Evolutionary conservation across 2,329 filamentous ascomycete genomes (phyloP), one percentile per base, ranked within the genome.

Genomic region (Botrytis squamosa): DNA sequence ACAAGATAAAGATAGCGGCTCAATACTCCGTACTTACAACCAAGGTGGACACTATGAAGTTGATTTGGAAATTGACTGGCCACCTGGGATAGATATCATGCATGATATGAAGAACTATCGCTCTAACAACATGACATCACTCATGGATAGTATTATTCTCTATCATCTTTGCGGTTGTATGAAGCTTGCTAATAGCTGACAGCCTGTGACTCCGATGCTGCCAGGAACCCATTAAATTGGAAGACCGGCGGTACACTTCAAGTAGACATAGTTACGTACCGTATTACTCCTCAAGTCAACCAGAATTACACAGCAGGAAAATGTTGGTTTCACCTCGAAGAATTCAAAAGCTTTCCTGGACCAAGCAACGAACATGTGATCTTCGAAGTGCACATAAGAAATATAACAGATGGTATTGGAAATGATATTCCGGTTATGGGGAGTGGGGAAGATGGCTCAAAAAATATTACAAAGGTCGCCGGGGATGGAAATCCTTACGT

Each of bases 141-240:
- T 62, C 4, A 40, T 62, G 36, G 22, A 40, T 40, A 7, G 36
- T 62, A n/a, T 8, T 8, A 7, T 62, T 14, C 12, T 22, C 1
- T n/a, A 8, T 60, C 12, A 9, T 8, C 22, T 40, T 40, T 2
- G 3, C 1, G 0, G 8, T 0, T 16, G 22, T 12, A 8, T 16
- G 9, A 40, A 16, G 22, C 6, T 9, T 38, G 36, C 36, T 62
- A 25, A 62, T 5, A 38, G 4, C 2, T 0, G 2, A 14, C 10
- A 40, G 36, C 22, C 6, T 62, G 36, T 14, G 36, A 62, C 10
- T 8, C 1, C 4, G 6, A n/a, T 25, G 22, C 36, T 38, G 3
- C 4, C 20, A 6, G 7, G 22, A 62, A 18, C 14, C 12, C 22
- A 38, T 38, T 3, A 14, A 25, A 62, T 40, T 38, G 59, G 59